Percentiles rank a stretch among this genome's conserved stretches.
phyloP scores from a whole-genome alignment of 441 rosid species.

The Jatropha multifida region DNA sequence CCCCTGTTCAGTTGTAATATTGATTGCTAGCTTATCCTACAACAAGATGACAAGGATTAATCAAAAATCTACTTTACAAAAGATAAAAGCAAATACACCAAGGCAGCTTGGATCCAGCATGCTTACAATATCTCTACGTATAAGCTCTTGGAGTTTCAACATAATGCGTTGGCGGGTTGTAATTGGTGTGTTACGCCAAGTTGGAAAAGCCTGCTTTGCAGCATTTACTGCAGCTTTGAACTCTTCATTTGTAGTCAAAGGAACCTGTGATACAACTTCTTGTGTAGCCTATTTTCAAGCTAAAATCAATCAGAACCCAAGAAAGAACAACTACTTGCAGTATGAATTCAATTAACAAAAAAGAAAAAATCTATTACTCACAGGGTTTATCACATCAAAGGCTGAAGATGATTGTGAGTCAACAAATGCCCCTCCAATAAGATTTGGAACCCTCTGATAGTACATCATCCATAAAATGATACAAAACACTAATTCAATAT shows the following conservation, averaged over 20 bases:
- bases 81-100: constrained; percentile 3
- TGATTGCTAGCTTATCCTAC: constrained; percentile 86
- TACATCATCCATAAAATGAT: constrained; percentile 2
- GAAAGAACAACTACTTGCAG: neutral
- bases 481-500: neutral
- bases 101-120: neutral
- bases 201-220: constrained; percentile 77
- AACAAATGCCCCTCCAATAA: constrained; percentile 76
- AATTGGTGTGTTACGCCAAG: constrained; percentile 83
- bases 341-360: constrained; percentile 1
- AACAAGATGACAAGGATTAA: constrained; percentile 19
- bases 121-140: constrained; percentile 73
- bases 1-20: constrained; percentile 88
- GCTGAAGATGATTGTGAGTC: constrained; percentile 57
- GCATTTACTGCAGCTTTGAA: constrained; percentile 85
- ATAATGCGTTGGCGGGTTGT: constrained; percentile 82
- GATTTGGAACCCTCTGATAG: constrained; percentile 79
- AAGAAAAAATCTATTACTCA: constrained; percentile 35
- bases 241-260: constrained; percentile 83
- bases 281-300: constrained; percentile 70
- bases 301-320: neutral
- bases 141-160: constrained; percentile 92
- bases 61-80: constrained; percentile 4
- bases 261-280: constrained; percentile 80
- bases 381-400: constrained; percentile 85